Evolutionary conservation across 2,329 filamentous ascomycete species (phyloP), one percentile per base, ranked within the genome.

Genomic region (Venturia carpophila): DNA sequence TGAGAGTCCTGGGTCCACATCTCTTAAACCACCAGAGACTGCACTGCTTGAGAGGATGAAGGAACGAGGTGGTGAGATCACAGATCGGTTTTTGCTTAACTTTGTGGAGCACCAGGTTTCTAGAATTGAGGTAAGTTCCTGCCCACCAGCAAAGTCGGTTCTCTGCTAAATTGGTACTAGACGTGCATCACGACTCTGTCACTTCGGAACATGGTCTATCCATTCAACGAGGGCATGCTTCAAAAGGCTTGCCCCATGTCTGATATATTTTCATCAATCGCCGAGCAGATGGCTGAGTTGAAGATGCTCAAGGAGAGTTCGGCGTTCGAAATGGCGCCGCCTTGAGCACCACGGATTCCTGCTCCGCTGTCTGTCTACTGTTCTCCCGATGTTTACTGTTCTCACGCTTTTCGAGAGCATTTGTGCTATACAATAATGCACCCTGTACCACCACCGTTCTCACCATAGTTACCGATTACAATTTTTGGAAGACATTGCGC

Each of bases 51-150:
- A 96, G 72, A 80, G 83, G 68, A 86, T 88, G 77, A 88, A 86
- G 75, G 80, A 82, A 66, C 78, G 87, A 52, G 91, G 90, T 62
- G 91, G 91, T 13, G 92, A 97, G 73, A 85, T 97, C 64, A 91
- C 92, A 37, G 94, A 97, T 79, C 82, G 85, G 64, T 93, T 96
- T 76, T 79, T 97, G 76, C 78, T 96, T 65, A 92, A 91, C 72
- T 91, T 99, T 72, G 84, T 97, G 75, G 92, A 96, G 74, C 92
- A 97, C 74, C 92, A 97, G 82, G 89, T 99, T 70, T 92, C 90
- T 74, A 86, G 94, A 72, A 95, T 99, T 74, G 94, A 99, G 86
- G 92, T 95, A 80, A 77, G 87, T 78, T 42, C 63, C 60, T 17
- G 43, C 21, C 34, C 15, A n/a, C 24, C 45, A 43, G n/a, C 37